A percentile compares a stretch with the other conserved stretches of the same genome.
These are phyloP conservation scores for Apocynum venetum DNA, from an alignment of 257 asterid species.

Conservation along the genomic window DNA sequence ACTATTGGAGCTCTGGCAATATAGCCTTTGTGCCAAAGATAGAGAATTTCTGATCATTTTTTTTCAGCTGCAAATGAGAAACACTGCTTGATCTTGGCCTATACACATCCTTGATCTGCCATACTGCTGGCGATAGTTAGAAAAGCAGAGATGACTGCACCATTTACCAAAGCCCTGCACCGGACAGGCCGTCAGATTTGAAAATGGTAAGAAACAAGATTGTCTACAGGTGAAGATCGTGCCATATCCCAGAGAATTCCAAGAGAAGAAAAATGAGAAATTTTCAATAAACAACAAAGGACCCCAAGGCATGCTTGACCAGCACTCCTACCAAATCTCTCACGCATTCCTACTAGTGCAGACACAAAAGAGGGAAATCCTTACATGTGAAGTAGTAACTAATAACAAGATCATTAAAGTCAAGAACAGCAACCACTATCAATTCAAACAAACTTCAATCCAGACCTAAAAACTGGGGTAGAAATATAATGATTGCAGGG, in stretches of 20 bases:
- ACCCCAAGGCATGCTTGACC: too few relatives aligned
- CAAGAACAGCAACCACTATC: neutral
- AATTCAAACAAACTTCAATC: neutral
- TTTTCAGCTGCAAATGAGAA: neutral
- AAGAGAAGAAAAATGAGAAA: neutral
- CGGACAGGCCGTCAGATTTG: neutral
- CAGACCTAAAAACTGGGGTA: neutral
- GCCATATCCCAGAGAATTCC: neutral
- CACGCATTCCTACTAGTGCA: neutral
- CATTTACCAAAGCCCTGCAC: constrained; percentile 76
- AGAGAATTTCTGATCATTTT: neutral
- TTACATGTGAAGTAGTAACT: neutral
- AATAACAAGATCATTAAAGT: neutral
- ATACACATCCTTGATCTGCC: constrained; percentile 97
- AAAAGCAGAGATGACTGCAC: constrained; percentile 89
- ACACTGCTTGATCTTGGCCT: constrained; percentile 13
- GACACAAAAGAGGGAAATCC: neutral
- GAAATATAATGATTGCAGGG: neutral
- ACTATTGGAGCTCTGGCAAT: neutral
- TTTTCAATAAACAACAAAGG: neutral
- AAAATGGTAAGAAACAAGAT: neutral
- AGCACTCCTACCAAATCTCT: too few relatives aligned
- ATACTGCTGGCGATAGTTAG: constrained; percentile 75
- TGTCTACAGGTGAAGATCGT: neutral
- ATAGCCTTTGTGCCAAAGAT: neutral